phyloP scores from a whole-genome alignment of 306 rosid genomes.

The Elaeagnus macrophylla region DNA sequence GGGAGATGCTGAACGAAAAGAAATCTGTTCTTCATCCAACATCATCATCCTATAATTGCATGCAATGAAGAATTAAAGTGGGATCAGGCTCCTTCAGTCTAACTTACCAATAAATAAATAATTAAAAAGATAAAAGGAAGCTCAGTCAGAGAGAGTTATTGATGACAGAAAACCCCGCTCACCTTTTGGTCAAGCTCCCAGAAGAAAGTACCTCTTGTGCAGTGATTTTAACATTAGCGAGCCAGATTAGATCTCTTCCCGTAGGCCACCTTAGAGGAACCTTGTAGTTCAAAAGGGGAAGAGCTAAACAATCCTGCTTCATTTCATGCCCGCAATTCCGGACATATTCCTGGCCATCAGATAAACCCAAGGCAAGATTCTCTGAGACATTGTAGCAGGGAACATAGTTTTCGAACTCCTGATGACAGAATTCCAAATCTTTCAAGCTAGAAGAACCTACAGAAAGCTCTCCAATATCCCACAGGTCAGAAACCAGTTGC shows the following conservation, averaged over 20 bases:
- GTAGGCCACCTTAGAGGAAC: slow-evolving; percentile 99
- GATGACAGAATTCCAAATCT: slow-evolving; percentile 79
- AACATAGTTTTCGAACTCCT: slow-evolving; percentile 70
- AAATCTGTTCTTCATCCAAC: slow-evolving; percentile 96
- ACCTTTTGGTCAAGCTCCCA: slow-evolving; percentile 97
- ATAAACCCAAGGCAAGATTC: slow-evolving; percentile 43
- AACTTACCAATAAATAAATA: not conserved
- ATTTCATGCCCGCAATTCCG: slow-evolving; percentile 55
- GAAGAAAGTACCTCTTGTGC: slow-evolving; percentile 96
- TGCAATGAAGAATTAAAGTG: slow-evolving; percentile 1
- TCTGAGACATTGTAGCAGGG: slow-evolving; percentile 81
- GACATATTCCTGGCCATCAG: slow-evolving; percentile 51
- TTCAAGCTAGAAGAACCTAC: slow-evolving; percentile 63
- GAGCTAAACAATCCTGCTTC: slow-evolving; percentile 60
- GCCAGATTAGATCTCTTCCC: slow-evolving; percentile 92
- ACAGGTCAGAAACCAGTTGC: slow-evolving; percentile 77
- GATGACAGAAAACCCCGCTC: slow-evolving; percentile 15
- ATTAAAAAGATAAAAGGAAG: too few relatives aligned
- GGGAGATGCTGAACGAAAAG: slow-evolving; percentile 85
- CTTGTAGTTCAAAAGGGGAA: slow-evolving; percentile 76
- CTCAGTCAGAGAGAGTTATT: not conserved
- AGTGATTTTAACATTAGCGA: slow-evolving; percentile 76
- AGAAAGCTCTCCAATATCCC: slow-evolving; percentile 93
- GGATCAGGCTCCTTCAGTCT: slow-evolving; percentile 12
- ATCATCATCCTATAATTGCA: slow-evolving; percentile 85